These are phyloP conservation scores for Boletus sensibilis DNA, from an alignment of 768 basidiomycete species.

Conservation along the genomic window DNA sequence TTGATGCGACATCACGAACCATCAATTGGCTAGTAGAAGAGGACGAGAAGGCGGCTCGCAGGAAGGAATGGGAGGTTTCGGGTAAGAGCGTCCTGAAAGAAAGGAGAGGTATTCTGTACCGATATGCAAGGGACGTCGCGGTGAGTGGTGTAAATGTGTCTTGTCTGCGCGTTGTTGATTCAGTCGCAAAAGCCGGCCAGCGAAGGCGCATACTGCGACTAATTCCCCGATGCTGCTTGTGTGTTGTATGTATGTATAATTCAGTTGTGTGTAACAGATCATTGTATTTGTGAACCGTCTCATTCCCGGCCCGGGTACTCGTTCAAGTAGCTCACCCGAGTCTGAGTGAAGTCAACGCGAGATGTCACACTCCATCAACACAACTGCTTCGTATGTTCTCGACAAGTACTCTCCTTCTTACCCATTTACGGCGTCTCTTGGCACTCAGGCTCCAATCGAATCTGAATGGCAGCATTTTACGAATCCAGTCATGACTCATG, in stretches of 20 bases:
- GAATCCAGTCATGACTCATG: conserved; percentile 68
- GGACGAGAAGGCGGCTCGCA: conserved; percentile 59
- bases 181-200: conserved; percentile 62
- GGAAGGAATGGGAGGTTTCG: conserved; percentile 66
- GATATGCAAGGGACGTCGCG: conserved; percentile 84
- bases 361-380: conserved; percentile 45
- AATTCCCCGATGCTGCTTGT: conserved; percentile 14
- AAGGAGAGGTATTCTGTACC: conserved; percentile 69
- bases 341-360: background rate
- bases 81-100: conserved; percentile 64
- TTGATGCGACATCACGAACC: conserved; percentile 62
- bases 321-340: background rate
- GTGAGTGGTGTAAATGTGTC: conserved; percentile 48
- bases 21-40: conserved; percentile 77
- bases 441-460: conserved; percentile 24
- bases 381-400: conserved; percentile 55
- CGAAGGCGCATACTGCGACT: conserved; percentile 82
- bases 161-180: conserved; percentile 4
- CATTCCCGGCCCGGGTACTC: background rate
- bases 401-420: conserved; percentile 71
- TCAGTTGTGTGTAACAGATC: conserved; percentile 3
- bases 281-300: too few species aligned
- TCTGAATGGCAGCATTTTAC: conserved; percentile 78
- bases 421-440: conserved; percentile 28
- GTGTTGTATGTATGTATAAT: conserved; percentile 4